Evolutionary conservation across 352 stramenopile species (phyloP).

Genomic region (Globisporangium abappressorium): DNA sequence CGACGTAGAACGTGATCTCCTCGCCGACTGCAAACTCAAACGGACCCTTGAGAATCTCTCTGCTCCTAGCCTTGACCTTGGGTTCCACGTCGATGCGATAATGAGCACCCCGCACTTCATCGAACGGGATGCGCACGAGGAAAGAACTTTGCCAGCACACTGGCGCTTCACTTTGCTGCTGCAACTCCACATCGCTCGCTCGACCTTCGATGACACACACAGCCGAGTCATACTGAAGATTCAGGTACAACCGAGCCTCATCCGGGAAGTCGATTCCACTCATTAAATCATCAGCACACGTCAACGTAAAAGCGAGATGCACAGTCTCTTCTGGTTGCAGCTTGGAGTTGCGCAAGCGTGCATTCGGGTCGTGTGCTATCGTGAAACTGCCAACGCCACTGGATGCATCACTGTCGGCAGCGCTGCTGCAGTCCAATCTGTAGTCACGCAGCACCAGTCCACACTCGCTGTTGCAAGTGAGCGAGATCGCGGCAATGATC

Average conservation of each 20-base stretch:
- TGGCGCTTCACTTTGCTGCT: neutral
- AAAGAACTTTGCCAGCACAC: slow-evolving; percentile 16
- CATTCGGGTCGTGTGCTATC: slow-evolving; percentile 39
- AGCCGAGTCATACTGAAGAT: slow-evolving; percentile 12
- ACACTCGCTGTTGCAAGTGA: slow-evolving; percentile 36
- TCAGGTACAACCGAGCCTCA: slow-evolving; percentile 9
- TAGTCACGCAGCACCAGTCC: slow-evolving; percentile 36
- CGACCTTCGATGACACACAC: neutral
- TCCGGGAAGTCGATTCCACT: neutral
- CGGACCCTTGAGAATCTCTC: neutral
- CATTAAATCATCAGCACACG: slow-evolving; percentile 3
- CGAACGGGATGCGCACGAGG: slow-evolving; percentile 28
- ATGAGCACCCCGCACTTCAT: slow-evolving; percentile 22
- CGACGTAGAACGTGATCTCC: slow-evolving; percentile 46
- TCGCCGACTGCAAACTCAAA: slow-evolving; percentile 29
- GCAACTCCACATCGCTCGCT: neutral
- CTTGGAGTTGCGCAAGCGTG: slow-evolving; percentile 22
- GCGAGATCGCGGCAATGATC: slow-evolving; percentile 30
- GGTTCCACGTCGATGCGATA: slow-evolving; percentile 47
- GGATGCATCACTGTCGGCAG: neutral
- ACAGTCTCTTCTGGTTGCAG: slow-evolving; percentile 32
- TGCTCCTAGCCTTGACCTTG: slow-evolving; percentile 11
- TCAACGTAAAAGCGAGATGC: slow-evolving; percentile 39
- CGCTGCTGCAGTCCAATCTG: slow-evolving; percentile 12
- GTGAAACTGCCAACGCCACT: neutral